phyloP scores from a whole-genome alignment of 2,329 filamentous ascomycete species.

The Apiospora phragmitis region DNA sequence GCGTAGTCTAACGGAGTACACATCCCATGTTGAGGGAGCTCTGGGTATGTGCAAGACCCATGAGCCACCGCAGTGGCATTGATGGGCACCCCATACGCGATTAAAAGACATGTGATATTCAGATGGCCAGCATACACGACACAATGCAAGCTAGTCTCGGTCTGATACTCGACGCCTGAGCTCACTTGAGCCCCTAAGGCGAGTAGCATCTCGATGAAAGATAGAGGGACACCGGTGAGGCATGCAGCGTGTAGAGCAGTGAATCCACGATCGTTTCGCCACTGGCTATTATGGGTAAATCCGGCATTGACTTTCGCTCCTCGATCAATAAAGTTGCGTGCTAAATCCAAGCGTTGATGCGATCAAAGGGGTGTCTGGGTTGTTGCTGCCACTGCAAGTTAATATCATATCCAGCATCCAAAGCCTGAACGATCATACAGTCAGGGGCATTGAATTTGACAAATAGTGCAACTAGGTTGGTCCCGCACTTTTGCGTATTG shows the following conservation, averaged over 20 bases:
- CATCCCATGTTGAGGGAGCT: no score
- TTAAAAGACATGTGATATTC: background rate
- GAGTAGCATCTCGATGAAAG: background rate
- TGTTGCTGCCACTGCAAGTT: background rate
- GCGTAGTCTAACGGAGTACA: background rate
- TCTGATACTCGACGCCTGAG: background rate
- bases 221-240: background rate
- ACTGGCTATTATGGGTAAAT: no score
- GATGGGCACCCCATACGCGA: background rate
- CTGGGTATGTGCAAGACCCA: no score
- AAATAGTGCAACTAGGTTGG: background rate
- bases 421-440: background rate
- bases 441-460: background rate
- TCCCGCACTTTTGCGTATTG: background rate
- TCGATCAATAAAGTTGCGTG: background rate
- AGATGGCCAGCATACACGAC: background rate
- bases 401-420: background rate
- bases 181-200: background rate
- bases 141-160: background rate
- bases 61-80: background rate
- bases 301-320: background rate
- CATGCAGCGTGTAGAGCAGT: background rate
- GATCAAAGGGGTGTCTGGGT: background rate
- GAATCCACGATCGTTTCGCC: rapidly evolving
- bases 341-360: background rate